Conservation (phyloP, 805 yeast genomes). For the Myxozyma geophila region DNA sequence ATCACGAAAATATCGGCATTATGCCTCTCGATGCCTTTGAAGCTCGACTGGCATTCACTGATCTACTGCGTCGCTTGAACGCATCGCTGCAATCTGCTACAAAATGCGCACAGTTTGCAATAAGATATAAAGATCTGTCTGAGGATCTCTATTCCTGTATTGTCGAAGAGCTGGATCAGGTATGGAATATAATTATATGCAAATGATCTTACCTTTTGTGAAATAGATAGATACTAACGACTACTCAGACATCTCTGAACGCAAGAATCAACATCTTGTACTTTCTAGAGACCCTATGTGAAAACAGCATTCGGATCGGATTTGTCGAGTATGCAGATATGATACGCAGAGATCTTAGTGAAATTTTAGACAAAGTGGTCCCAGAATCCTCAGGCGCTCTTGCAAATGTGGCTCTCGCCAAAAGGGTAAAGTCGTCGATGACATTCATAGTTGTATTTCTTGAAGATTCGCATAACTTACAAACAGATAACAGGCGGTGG, state of each 20-base stretch:
- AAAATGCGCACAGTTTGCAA: conserved; percentile 60
- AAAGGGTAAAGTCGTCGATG: conserved; percentile 17
- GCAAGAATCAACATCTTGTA: conserved; percentile 68
- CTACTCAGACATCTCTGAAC: conserved; percentile 55
- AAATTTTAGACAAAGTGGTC: conserved; percentile 42
- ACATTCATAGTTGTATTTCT: not conserved
- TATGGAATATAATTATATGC: conserved; percentile 9
- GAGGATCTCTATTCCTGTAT: conserved; percentile 74
- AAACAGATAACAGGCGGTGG: conserved; percentile 24
- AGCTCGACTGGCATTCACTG: conserved; percentile 75
- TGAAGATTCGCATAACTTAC: not conserved
- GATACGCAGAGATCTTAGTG: conserved; percentile 42
- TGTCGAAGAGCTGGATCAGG: conserved; percentile 57
- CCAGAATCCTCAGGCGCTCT: conserved; percentile 40
- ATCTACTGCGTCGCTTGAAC: conserved; percentile 63
- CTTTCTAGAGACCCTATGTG: conserved; percentile 65
- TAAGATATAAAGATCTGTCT: conserved; percentile 57
- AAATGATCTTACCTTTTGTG: not conserved
- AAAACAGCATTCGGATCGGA: conserved; percentile 42
- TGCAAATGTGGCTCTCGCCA: conserved; percentile 31
- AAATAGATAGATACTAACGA: not conserved
- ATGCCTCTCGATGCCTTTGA: conserved; percentile 80
- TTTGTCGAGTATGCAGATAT: conserved; percentile 41
- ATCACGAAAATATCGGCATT: not conserved
- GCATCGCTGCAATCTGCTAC: conserved; percentile 57